These are phyloP conservation scores for Phytophthora brassicae DNA, from an alignment of 352 stramenopile species.

Conservation along the genomic window DNA sequence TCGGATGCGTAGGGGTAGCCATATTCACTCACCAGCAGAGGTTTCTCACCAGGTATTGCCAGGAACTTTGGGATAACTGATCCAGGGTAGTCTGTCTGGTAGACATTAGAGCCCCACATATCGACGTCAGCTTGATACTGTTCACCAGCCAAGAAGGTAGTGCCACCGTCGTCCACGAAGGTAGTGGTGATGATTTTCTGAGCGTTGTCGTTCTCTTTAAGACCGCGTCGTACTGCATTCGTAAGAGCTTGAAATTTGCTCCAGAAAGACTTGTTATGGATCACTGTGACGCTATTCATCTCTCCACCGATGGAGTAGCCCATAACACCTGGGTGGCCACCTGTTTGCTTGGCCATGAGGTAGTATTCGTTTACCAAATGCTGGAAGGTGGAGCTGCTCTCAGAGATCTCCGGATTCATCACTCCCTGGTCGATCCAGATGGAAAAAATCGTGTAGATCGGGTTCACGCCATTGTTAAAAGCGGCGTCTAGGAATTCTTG, in stretches of 20 bases:
- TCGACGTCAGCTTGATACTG: conserved; percentile 55
- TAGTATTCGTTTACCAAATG: conserved; percentile 56
- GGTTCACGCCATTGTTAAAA: conserved; percentile 54
- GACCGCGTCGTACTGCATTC: conserved; percentile 45
- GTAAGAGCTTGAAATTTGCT: conserved; percentile 59
- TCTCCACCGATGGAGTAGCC: conserved; percentile 76
- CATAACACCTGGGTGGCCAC: conserved; percentile 54
- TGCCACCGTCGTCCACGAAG: conserved; percentile 64
- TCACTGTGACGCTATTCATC: conserved; percentile 71
- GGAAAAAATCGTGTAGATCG: conserved; percentile 72
- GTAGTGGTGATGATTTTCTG: conserved; percentile 82
- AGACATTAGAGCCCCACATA: conserved; percentile 74
- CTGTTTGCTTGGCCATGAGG: conserved; percentile 58
- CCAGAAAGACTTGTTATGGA: conserved; percentile 59
- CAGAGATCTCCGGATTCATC: conserved; percentile 39
- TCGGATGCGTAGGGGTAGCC: conserved; percentile 61
- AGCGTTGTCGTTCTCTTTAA: conserved; percentile 45
- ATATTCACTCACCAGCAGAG: conserved; percentile 66
- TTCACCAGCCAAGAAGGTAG: conserved; percentile 49
- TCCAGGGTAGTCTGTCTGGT: conserved; percentile 62
- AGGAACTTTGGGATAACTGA: conserved; percentile 58
- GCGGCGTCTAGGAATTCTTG: conserved; percentile 56
- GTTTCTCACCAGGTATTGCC: conserved; percentile 41
- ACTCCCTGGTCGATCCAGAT: conserved; percentile 71
- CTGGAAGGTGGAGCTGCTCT: conserved; percentile 43